phyloP scores from a whole-genome alignment of 768 basidiomycete species.

The Lentinus tigrinus region DNA sequence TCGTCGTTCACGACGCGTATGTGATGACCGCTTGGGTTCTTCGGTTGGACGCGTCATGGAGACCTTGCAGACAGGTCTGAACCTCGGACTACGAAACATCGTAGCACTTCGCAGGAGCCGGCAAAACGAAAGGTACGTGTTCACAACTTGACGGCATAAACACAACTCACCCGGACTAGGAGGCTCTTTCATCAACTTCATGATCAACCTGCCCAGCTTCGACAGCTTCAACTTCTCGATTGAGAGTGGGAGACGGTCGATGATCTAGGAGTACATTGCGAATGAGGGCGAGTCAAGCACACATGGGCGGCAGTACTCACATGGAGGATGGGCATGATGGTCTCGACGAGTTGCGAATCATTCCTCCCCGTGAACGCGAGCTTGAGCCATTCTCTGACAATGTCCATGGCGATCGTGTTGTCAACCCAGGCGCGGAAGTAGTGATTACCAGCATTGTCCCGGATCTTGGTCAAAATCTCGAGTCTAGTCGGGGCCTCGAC shows the following conservation, averaged over 20 bases:
- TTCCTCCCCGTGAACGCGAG: slow-evolving; percentile 57
- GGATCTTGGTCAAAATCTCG: slow-evolving; percentile 77
- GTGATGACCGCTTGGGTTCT: too few species aligned
- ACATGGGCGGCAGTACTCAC: slow-evolving; percentile 48
- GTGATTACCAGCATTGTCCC: slow-evolving; percentile 82
- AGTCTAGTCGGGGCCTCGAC: slow-evolving; percentile 64
- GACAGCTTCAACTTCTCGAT: slow-evolving; percentile 66
- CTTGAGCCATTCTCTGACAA: slow-evolving; percentile 82
- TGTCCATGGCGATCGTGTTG: slow-evolving; percentile 70
- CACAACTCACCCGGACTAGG: slow-evolving; percentile 74
- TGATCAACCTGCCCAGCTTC: slow-evolving; percentile 78
- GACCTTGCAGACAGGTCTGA: too few species aligned
- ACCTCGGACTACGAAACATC: too few species aligned
- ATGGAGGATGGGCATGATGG: slow-evolving; percentile 84
- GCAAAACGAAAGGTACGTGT: not conserved
- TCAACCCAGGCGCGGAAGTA: slow-evolving; percentile 88
- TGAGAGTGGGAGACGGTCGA: slow-evolving; percentile 79
- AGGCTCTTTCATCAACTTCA: slow-evolving; percentile 73
- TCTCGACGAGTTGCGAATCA: slow-evolving; percentile 60
- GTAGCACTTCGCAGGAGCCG: not conserved
- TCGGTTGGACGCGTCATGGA: too few species aligned
- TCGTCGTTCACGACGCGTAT: too few species aligned
- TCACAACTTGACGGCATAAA: not conserved
- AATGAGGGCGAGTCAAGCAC: not conserved
- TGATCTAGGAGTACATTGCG: slow-evolving; percentile 48